Evolutionary conservation across 768 basidiomycete species (phyloP).

Genomic region (Neoboletus brunneissimus): DNA sequence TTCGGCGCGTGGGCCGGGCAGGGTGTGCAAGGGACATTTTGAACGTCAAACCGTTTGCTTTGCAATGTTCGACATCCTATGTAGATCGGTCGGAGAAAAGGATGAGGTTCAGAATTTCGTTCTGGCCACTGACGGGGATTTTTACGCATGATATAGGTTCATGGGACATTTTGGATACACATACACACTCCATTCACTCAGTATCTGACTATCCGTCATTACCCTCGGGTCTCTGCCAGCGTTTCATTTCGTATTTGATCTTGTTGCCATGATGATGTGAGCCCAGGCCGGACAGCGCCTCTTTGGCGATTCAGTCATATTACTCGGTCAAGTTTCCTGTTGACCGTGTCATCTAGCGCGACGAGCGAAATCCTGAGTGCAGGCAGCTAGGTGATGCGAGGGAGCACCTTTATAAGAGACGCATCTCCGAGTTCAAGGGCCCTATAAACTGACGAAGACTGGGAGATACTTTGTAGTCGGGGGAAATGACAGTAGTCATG

Average conservation of each 20-base stretch:
- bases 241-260: not conserved
- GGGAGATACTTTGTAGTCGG: not conserved
- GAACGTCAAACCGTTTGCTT: not conserved
- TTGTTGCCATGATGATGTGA: not conserved
- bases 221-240: not conserved
- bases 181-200: not conserved
- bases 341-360: not conserved
- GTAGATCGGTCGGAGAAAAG: not conserved
- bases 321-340: no score
- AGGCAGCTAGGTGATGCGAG: not conserved
- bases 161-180: conserved; percentile 1
- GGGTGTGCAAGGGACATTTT: conserved; percentile 16
- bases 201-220: not conserved
- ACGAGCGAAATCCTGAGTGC: not conserved
- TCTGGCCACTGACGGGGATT: not conserved
- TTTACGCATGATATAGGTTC: not conserved
- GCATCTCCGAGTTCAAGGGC: not conserved
- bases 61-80: not conserved
- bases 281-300: not conserved
- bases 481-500: not conserved
- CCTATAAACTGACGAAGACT: not conserved
- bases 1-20: conserved; percentile 22
- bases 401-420: not conserved
- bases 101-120: not conserved
- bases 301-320: not conserved